Evolutionary conservation across 1,139 yeast genomes (phyloP).

Genomic region (Debaryomyces sp.): DNA sequence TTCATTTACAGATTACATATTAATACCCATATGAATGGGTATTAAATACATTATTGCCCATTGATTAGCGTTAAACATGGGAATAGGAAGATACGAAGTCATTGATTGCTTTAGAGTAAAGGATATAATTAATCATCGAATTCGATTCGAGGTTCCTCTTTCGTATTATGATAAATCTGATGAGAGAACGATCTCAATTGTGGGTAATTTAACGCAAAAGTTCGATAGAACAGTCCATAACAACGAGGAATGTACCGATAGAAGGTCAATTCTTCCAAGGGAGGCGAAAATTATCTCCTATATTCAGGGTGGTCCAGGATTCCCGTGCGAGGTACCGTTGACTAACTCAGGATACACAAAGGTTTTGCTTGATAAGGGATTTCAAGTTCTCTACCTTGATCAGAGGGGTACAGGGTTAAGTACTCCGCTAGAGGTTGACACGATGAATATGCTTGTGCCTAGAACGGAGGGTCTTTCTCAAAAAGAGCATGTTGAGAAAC

Average conservation of each 20-base stretch:
- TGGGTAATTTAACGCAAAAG: constrained; percentile 39
- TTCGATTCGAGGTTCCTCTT: constrained; percentile 31
- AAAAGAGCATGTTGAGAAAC: constrained; percentile 20
- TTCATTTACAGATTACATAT: neutral
- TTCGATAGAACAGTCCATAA: constrained; percentile 23
- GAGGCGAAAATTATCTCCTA: constrained; percentile 40
- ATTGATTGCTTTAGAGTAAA: constrained; percentile 32
- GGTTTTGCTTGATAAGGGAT: constrained; percentile 44
- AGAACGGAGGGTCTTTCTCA: constrained; percentile 20
- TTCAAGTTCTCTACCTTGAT: constrained; percentile 52
- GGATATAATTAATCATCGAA: constrained; percentile 30
- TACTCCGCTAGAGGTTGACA: constrained; percentile 41
- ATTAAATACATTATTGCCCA: neutral
- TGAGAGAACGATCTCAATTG: constrained; percentile 27
- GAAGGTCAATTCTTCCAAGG: constrained; percentile 23
- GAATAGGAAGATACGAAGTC: constrained; percentile 8
- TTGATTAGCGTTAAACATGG: neutral
- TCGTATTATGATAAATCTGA: constrained; percentile 18
- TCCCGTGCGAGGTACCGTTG: constrained; percentile 44
- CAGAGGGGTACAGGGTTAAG: constrained; percentile 64
- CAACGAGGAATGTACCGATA: constrained; percentile 1
- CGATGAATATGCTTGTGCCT: constrained; percentile 24
- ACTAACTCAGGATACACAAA: constrained; percentile 37
- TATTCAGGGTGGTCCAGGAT: constrained; percentile 66
- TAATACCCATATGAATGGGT: neutral